Percentiles rank a stretch among this genome's conserved stretches.
phyloP scores from a whole-genome alignment of 1,284 basidiomycete species.

The Moesziomyces aphidis region DNA sequence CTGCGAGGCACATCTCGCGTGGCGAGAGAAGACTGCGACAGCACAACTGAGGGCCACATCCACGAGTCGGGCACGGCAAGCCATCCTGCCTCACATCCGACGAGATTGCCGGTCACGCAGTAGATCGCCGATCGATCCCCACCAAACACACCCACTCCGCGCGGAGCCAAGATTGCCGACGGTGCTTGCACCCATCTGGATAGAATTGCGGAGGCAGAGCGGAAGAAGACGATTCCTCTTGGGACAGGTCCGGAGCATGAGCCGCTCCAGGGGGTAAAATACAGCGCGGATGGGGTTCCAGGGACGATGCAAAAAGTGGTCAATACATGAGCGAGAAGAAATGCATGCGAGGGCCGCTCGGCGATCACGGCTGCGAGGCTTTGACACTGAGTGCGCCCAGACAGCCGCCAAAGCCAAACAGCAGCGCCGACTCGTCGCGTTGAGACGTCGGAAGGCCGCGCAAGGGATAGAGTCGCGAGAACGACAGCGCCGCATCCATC shows the following conservation, averaged over 20 bases:
- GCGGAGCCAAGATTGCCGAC: neutral
- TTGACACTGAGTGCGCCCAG: slow-evolving; percentile 18
- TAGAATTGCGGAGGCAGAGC: neutral
- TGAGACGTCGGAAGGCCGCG: slow-evolving; percentile 7
- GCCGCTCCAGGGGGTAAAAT: neutral
- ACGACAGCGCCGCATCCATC: slow-evolving; percentile 30
- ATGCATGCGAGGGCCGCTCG: neutral
- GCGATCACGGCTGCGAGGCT: slow-evolving; percentile 4
- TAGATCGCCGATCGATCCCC: neutral
- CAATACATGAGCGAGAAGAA: slow-evolving; percentile 1
- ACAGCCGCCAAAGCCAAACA: slow-evolving; percentile 46
- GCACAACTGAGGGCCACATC: neutral
- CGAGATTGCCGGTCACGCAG: neutral
- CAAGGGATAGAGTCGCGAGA: slow-evolving; percentile 39
- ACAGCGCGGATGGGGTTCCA: neutral
- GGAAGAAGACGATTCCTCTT: neutral
- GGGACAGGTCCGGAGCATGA: neutral
- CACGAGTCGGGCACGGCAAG: neutral
- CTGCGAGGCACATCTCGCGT: neutral
- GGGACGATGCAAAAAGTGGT: neutral
- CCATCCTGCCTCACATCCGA: neutral
- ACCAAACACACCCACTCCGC: neutral
- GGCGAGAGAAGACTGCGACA: neutral
- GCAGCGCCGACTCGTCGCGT: slow-evolving; percentile 10
- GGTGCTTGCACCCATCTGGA: neutral